These are phyloP conservation scores for Triglochin maritima DNA, from an alignment of 106 monocot species.

Conservation along the genomic window DNA sequence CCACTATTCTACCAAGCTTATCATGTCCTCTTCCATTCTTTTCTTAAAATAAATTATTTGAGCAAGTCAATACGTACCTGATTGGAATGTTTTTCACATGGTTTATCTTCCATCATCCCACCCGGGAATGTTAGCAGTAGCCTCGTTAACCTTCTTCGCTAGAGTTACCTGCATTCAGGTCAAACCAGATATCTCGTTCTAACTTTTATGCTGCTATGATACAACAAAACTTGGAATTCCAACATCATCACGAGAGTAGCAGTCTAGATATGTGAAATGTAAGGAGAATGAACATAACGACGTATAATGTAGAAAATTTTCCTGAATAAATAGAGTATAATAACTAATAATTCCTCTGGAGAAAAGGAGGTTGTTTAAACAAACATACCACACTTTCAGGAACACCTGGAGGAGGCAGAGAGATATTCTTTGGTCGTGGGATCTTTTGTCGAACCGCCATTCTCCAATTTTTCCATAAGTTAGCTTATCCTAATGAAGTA, in stretches of 20 bases:
- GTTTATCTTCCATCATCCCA: slow-evolving; percentile 13
- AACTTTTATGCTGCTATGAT: too few species aligned
- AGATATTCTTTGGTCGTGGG: slow-evolving; percentile 76
- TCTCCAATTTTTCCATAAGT: slow-evolving; percentile 95
- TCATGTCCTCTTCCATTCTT: too few species aligned
- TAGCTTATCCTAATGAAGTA: slow-evolving; percentile 53
- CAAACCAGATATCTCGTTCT: background rate
- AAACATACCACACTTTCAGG: slow-evolving; percentile 97
- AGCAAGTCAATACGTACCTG: background rate
- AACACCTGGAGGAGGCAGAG: slow-evolving; percentile 88
- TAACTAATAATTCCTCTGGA: too few species aligned
- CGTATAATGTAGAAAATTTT: too few species aligned
- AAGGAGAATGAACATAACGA: too few species aligned
- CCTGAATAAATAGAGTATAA: too few species aligned
- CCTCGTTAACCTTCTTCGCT: slow-evolving; percentile 30
- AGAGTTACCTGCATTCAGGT: slow-evolving; percentile 26
- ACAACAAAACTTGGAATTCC: too few species aligned
- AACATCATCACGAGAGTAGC: too few species aligned
- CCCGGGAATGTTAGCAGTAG: slow-evolving; percentile 31
- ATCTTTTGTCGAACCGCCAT: slow-evolving; percentile 98
- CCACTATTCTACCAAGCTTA: too few species aligned
- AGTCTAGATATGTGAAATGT: too few species aligned
- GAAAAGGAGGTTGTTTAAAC: too few species aligned
- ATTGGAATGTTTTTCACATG: background rate
- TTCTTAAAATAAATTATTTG: background rate